phyloP scores from a whole-genome alignment of 2,329 filamentous ascomycete genomes.

The Akanthomyces dipterigenus region DNA sequence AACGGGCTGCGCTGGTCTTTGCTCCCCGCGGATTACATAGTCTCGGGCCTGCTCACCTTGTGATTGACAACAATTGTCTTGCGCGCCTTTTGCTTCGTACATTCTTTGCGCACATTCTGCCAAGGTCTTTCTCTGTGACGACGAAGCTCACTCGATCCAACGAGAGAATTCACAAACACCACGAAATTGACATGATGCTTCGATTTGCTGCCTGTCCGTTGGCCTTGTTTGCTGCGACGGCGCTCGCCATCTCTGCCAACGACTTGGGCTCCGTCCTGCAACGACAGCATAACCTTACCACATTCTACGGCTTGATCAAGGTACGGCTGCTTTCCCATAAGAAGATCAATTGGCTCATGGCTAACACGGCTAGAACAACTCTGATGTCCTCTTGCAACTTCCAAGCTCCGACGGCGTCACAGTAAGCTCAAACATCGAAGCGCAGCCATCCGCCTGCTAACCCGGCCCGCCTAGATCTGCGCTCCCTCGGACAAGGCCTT shows the following conservation, averaged over 20 bases:
- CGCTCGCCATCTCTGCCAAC: slow-evolving; percentile 17
- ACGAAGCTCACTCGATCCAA: too few species aligned
- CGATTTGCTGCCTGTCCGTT: not conserved
- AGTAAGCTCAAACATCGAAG: slow-evolving; percentile 23
- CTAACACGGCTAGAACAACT: slow-evolving; percentile 34
- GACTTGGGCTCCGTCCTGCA: slow-evolving; percentile 35
- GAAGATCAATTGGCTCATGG: not conserved
- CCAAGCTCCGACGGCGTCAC: slow-evolving; percentile 38
- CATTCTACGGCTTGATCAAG: slow-evolving; percentile 37
- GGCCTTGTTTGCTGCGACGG: slow-evolving; percentile 13
- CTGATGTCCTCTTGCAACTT: slow-evolving; percentile 37
- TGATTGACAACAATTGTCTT: too few species aligned
- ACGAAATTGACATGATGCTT: not conserved
- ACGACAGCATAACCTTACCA: slow-evolving; percentile 34
- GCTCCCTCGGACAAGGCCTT: slow-evolving; percentile 54
- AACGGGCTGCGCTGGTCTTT: too few species aligned
- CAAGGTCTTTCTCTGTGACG: too few species aligned
- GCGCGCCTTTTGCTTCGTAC: too few species aligned
- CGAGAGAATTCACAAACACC: not conserved
- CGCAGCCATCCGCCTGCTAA: not conserved
- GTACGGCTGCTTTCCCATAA: slow-evolving; percentile 19
- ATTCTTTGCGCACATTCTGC: too few species aligned
- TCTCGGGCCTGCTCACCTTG: too few species aligned
- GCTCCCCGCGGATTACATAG: too few species aligned
- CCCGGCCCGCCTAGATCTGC: slow-evolving; percentile 34